Percentiles rank a stretch among this genome's conserved stretches.
Conservation (phyloP, 2,329 filamentous ascomycete genomes). For the Aspergillus calidoustus region DNA sequence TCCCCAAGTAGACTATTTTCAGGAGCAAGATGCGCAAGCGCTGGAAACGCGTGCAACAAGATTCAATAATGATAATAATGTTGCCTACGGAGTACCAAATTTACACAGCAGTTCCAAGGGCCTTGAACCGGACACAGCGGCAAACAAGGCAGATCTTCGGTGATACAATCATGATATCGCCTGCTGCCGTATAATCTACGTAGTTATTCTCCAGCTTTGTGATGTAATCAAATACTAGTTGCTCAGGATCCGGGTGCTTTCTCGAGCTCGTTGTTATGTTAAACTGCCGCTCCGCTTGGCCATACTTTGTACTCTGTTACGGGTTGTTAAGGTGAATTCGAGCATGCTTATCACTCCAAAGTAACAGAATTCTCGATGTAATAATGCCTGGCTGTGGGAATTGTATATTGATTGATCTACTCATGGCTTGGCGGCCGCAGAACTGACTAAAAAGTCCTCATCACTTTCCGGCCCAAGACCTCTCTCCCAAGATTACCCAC, state of each 20-base stretch:
- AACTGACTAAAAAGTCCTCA: constrained; percentile 9
- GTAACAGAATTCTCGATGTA: background rate
- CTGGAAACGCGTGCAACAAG: background rate
- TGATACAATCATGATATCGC: constrained; percentile 10
- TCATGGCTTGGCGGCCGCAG: constrained; percentile 4
- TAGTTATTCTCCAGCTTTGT: background rate
- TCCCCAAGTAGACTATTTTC: background rate
- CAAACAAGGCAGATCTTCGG: background rate
- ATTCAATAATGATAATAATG: background rate
- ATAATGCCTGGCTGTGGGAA: background rate
- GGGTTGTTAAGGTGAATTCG: background rate
- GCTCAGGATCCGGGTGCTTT: background rate
- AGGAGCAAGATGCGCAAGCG: background rate
- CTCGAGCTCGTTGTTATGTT: background rate
- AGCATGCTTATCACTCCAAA: background rate
- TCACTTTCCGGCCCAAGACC: no score
- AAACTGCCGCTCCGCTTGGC: background rate
- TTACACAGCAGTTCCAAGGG: background rate
- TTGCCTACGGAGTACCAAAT: background rate
- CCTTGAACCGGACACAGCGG: background rate
- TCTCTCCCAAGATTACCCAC: background rate
- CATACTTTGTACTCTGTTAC: background rate
- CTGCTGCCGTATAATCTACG: background rate
- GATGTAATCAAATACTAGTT: background rate
- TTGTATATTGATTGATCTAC: background rate